phyloP scores from a whole-genome alignment of 139 green algal species.

The Coccomyxa sp. region DNA sequence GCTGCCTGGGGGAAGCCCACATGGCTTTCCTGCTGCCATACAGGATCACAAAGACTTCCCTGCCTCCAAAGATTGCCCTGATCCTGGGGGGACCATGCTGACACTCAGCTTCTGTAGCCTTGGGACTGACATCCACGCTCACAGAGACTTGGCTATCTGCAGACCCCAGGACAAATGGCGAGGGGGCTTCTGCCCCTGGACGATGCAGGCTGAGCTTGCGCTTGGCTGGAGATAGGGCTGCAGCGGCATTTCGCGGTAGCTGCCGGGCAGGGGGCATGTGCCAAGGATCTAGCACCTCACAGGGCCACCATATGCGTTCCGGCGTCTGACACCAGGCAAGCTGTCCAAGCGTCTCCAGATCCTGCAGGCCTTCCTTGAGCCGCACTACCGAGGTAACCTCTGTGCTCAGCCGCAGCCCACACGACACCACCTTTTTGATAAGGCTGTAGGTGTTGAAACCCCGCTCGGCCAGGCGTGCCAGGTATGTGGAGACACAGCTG shows the following conservation, averaged over 20 bases:
- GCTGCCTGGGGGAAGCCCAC: conserved; percentile 30
- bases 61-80: neutral
- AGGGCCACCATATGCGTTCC: conserved; percentile 13
- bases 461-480: conserved; percentile 70
- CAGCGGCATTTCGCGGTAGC: neutral
- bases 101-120: no score
- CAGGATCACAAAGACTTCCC: conserved; percentile 34
- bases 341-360: conserved; percentile 7
- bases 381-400: conserved; percentile 11
- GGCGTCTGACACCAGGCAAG: conserved; percentile 10
- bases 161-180: no score
- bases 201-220: no score
- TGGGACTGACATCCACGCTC: no score
- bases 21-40: conserved; percentile 18
- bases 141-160: no score
- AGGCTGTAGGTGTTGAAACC: no score
- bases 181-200: no score
- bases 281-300: conserved; percentile 16
- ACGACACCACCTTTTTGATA: conserved; percentile 44
- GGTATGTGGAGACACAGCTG: conserved; percentile 49
- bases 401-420: conserved; percentile 16
- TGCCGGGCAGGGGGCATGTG: conserved; percentile 1
- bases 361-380: neutral
- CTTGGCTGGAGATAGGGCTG: no score
- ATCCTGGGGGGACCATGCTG: no score